These are phyloP conservation scores for Pleurotus tuoliensis DNA, from an alignment of 768 basidiomycete species.

Conservation along the genomic window DNA sequence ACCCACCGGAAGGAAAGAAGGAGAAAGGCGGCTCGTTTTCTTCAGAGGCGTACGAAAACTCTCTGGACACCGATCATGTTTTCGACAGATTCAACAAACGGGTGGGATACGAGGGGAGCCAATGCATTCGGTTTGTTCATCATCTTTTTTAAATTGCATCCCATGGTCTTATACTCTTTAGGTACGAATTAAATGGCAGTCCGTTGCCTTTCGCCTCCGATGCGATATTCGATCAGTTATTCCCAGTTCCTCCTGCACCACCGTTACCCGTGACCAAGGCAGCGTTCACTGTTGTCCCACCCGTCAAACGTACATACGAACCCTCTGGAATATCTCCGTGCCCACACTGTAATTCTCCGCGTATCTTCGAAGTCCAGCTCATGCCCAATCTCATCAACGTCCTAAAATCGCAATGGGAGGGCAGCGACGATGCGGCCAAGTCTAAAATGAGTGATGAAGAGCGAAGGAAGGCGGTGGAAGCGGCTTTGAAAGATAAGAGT, in stretches of 20 bases:
- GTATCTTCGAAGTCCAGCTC: slow-evolving; percentile 90
- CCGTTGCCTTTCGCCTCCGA: slow-evolving; percentile 89
- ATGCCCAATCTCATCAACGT: slow-evolving; percentile 92
- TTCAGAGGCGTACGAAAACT: slow-evolving; percentile 78
- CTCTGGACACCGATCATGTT: slow-evolving; percentile 72
- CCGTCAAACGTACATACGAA: slow-evolving; percentile 50
- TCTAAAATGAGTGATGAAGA: slow-evolving; percentile 60
- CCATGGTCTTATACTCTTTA: slow-evolving; percentile 24
- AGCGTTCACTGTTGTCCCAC: slow-evolving; percentile 50
- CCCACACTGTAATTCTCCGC: slow-evolving; percentile 55
- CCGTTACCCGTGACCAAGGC: slow-evolving; percentile 56
- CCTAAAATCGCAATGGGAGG: slow-evolving; percentile 30
- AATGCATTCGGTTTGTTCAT: slow-evolving; percentile 76
- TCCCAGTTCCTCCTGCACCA: slow-evolving; percentile 48
- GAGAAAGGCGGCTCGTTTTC: slow-evolving; percentile 51
- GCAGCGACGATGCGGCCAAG: slow-evolving; percentile 17
- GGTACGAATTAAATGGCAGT: slow-evolving; percentile 83
- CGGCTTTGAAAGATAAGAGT: slow-evolving; percentile 44
- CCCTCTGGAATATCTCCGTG: slow-evolving; percentile 59
- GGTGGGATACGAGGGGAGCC: slow-evolving; percentile 66
- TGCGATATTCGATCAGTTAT: slow-evolving; percentile 65
- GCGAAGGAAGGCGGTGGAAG: slow-evolving; percentile 57
- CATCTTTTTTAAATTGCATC: background rate
- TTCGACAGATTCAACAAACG: slow-evolving; percentile 84
- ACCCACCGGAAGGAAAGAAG: slow-evolving; percentile 24